These are phyloP conservation scores for Antitrichia curtipendula DNA, from an alignment of 225 moss, liverwort and hornwort genomes.

Conservation along the genomic window DNA sequence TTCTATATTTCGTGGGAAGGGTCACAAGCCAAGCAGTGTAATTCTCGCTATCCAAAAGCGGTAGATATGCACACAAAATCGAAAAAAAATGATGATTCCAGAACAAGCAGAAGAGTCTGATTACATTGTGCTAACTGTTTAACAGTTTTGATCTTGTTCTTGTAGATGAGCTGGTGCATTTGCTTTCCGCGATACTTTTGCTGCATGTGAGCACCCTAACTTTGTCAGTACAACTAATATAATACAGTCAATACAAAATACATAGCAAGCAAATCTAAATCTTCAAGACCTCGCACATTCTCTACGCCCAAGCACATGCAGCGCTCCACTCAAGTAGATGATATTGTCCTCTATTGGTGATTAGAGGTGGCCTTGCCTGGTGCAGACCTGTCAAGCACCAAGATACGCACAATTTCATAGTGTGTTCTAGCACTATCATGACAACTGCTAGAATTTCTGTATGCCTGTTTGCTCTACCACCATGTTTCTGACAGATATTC, in stretches of 20 bases:
- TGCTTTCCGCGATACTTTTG: constrained; percentile 97
- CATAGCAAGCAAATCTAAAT: background rate
- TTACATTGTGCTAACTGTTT: constrained; percentile 73
- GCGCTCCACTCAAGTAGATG: background rate
- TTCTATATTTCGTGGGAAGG: background rate
- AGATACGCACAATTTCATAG: background rate
- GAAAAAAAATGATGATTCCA: background rate
- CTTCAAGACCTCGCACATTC: background rate
- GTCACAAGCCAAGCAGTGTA: background rate
- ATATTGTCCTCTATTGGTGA: background rate
- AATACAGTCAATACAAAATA: background rate
- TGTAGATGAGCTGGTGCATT: constrained; percentile 87
- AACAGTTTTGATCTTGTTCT: constrained; percentile 61
- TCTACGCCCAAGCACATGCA: background rate
- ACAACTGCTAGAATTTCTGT: background rate
- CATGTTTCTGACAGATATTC: background rate
- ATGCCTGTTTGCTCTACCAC: background rate
- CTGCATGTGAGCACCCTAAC: constrained; percentile 21
- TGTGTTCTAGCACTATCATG: background rate
- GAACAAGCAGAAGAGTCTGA: background rate
- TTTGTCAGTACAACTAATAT: background rate
- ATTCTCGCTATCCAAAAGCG: background rate
- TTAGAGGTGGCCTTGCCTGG: background rate
- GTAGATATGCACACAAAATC: background rate
- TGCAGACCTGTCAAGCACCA: background rate